Evolutionary conservation across 2,329 filamentous ascomycete species (phyloP), one percentile per base, ranked within the genome.

Genomic region (Didymella pinodella): DNA sequence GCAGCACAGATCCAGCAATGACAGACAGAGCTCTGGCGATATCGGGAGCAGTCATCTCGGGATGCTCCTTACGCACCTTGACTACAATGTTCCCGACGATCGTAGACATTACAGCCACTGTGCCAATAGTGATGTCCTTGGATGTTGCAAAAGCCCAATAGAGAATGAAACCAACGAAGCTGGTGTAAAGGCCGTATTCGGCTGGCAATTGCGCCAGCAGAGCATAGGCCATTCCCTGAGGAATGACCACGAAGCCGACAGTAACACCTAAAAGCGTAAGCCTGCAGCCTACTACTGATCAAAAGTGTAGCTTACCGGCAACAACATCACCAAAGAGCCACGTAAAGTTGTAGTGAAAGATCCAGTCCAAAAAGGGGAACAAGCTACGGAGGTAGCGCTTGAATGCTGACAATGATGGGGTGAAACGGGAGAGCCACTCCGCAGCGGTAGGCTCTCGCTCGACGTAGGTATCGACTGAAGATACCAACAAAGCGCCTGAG

Each of bases 111-210:
- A 98, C 95, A 36, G 95, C 95, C 48, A 98, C 95, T 31, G 94
- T 94, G n/a, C 94, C 94, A 56, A 98, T 98, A 10, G 94, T 97
- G 72, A 99, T 98, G 77, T 99, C 94, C 75, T 98, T 99, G 14
- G 94, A 97, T 0, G 95, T 99, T 32, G 93, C 95, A 72, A 98
- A 98, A 74, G 97, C 90, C 94, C 94, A 98, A 79, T 99, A 99
- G 61, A 97, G 84, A 63, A 97, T 77, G 16, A 96, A 93, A 49
- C 94, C 95, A 85, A 97, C 95, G 74, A 99, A 98, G 0, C 94
- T 97, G 0, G 94, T 95, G 78, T 96, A 96, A 0, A 98, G 85
- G 51, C 94, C 94, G 71, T 89, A 98, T 73, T 98, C 84, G 6
- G 90, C 86, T 0, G 86, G 84, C n/a, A 98, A 83, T 61, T 89